Percentiles rank a stretch among this genome's conserved stretches.
phyloP scores from a whole-genome alignment of 345 rosid species.

The Arabis hirsuta region DNA sequence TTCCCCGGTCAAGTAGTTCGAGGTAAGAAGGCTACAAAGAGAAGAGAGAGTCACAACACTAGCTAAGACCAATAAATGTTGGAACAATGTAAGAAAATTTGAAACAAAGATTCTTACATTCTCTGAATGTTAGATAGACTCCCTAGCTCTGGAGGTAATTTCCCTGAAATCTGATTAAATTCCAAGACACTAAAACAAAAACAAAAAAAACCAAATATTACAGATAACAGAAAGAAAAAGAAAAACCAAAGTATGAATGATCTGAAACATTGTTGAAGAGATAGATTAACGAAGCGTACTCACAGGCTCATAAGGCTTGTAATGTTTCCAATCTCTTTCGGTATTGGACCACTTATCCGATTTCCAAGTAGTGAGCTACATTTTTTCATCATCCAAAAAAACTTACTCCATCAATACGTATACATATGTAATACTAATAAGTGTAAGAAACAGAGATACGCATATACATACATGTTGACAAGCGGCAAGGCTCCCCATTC shows the following conservation, averaged over 20 bases:
- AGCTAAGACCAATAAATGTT: background rate
- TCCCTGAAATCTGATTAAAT: constrained; percentile 49
- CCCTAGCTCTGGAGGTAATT: constrained; percentile 55
- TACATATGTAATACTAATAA: constrained; percentile 21
- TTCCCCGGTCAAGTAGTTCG: constrained; percentile 58
- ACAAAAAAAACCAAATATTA: background rate
- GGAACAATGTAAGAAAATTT: background rate
- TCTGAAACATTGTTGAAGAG: background rate
- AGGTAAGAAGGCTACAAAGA: constrained; percentile 49
- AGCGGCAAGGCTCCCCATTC: constrained; percentile 56
- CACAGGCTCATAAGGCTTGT: constrained; percentile 50
- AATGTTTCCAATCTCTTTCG: constrained; percentile 56
- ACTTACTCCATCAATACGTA: constrained; percentile 10
- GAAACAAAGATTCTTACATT: constrained; percentile 33
- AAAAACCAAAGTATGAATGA: background rate
- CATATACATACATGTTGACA: constrained; percentile 43
- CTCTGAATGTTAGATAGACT: constrained; percentile 24
- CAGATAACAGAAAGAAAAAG: no score
- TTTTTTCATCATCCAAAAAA: constrained; percentile 22
- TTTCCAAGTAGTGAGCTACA: constrained; percentile 57
- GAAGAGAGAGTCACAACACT: constrained; percentile 23
- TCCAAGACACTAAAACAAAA: constrained; percentile 43
- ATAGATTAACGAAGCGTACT: constrained; percentile 31
- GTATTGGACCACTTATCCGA: constrained; percentile 55
- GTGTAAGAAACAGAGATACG: background rate